phyloP scores from a whole-genome alignment of 1,139 yeast species.

The Saccharomyces hybrid region DNA sequence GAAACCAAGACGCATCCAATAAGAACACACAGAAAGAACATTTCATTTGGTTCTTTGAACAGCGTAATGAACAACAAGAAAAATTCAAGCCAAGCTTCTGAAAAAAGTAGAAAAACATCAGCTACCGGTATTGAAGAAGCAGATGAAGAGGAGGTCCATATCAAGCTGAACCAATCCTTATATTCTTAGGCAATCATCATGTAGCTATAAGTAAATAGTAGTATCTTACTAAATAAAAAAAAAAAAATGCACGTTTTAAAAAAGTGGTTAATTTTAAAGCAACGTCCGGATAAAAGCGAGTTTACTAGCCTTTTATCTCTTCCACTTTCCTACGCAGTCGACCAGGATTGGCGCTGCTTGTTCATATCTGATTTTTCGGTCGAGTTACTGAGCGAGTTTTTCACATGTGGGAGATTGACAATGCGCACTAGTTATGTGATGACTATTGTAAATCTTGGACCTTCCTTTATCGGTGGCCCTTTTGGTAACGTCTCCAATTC shows the following conservation, averaged over 20 bases:
- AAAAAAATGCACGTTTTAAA: neutral
- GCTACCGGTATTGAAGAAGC: slow-evolving; percentile 15
- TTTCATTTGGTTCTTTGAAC: slow-evolving; percentile 33
- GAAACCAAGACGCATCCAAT: slow-evolving; percentile 19
- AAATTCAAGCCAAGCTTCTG: slow-evolving; percentile 9
- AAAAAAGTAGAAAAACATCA: slow-evolving; percentile 8
- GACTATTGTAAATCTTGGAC: no score
- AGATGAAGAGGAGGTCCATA: slow-evolving; percentile 20
- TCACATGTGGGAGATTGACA: no score
- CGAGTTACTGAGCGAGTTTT: no score
- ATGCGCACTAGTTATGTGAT: no score
- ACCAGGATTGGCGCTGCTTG: no score
- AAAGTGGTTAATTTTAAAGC: no score
- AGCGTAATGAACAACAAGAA: slow-evolving; percentile 30
- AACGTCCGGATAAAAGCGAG: no score
- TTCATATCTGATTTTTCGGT: no score
- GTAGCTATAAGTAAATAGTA: neutral
- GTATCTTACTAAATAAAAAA: neutral
- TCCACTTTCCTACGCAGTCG: no score
- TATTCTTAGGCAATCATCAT: slow-evolving; percentile 5
- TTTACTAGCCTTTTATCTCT: no score
- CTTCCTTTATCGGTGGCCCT: neutral
- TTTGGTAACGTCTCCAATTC: neutral
- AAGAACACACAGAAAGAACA: slow-evolving; percentile 30
- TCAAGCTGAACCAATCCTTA: slow-evolving; percentile 7